Evolutionary conservation across 345 rosid genomes (phyloP).

Genomic region (Angophora floribunda): DNA sequence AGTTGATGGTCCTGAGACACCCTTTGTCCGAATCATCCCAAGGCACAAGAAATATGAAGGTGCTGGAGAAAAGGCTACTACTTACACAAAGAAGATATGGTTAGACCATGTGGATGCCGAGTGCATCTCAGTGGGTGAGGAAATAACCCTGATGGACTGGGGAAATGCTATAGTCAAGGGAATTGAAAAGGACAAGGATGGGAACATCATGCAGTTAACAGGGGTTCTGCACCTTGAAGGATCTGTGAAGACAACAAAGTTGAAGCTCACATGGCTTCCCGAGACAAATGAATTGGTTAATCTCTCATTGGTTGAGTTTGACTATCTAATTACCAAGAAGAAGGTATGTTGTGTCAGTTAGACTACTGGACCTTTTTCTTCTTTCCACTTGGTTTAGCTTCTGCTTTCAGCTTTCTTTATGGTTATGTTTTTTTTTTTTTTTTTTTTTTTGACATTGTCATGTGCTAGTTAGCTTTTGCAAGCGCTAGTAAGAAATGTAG

Average conservation of each 20-base stretch:
- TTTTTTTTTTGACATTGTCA: not conserved
- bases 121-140: conserved; percentile 60
- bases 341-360: conserved; percentile 24
- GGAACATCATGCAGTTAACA: conserved; percentile 37
- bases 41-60: conserved; percentile 89
- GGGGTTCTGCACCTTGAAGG: conserved; percentile 82
- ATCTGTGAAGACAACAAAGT: conserved; percentile 79
- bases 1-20: conserved; percentile 53
- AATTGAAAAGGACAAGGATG: conserved; percentile 46
- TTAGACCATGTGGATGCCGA: conserved; percentile 67
- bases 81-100: conserved; percentile 75
- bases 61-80: conserved; percentile 89
- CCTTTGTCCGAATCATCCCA: conserved; percentile 67
- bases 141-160: conserved; percentile 92
- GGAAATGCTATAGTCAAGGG: conserved; percentile 81
- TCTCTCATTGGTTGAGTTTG: conserved; percentile 50
- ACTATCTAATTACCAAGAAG: conserved; percentile 62
- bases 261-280: conserved; percentile 91
- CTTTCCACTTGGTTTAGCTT: not conserved
- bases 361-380: not conserved
- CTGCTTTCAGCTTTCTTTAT: not conserved
- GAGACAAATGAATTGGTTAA: conserved; percentile 45
- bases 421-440: not conserved
- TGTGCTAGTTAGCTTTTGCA: not conserved
- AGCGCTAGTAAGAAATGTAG: not conserved